Conservation (phyloP, 345 rosid species). For the Physaria fendleri region DNA sequence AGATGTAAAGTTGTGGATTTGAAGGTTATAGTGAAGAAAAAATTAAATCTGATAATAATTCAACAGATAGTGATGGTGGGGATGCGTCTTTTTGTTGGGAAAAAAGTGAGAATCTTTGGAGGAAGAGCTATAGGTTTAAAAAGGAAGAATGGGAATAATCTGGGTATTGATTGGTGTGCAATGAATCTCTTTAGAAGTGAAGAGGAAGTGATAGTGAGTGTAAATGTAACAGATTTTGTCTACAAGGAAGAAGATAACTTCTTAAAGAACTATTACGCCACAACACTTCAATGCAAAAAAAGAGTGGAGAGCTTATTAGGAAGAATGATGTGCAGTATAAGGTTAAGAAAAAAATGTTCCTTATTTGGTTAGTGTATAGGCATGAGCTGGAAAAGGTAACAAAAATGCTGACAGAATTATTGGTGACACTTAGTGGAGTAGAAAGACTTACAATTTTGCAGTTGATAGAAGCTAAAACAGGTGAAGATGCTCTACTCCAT, state of each 20-base stretch:
- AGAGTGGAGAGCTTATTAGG: too few relatives aligned
- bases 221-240: constrained; percentile 55
- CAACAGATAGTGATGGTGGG: constrained; percentile 1
- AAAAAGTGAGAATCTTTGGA: constrained; percentile 51
- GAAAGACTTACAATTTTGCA: too few relatives aligned
- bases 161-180: constrained; percentile 24
- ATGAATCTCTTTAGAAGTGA: constrained; percentile 37
- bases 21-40: constrained; percentile 9
- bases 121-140: constrained; percentile 49
- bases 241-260: constrained; percentile 60
- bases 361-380: too few relatives aligned
- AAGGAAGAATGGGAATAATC: constrained; percentile 45
- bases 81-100: constrained; percentile 44
- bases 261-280: too few relatives aligned
- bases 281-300: too few relatives aligned
- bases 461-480: too few relatives aligned
- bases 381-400: too few relatives aligned
- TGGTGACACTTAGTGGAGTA: too few relatives aligned
- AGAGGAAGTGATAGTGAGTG: constrained; percentile 42
- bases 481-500: too few relatives aligned
- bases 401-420: too few relatives aligned
- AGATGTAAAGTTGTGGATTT: constrained; percentile 4
- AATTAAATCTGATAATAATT: neutral
- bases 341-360: too few relatives aligned
- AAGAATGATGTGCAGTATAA: too few relatives aligned